phyloP scores from a whole-genome alignment of 2,329 filamentous ascomycete species.

The Verticillium albo-atrum region DNA sequence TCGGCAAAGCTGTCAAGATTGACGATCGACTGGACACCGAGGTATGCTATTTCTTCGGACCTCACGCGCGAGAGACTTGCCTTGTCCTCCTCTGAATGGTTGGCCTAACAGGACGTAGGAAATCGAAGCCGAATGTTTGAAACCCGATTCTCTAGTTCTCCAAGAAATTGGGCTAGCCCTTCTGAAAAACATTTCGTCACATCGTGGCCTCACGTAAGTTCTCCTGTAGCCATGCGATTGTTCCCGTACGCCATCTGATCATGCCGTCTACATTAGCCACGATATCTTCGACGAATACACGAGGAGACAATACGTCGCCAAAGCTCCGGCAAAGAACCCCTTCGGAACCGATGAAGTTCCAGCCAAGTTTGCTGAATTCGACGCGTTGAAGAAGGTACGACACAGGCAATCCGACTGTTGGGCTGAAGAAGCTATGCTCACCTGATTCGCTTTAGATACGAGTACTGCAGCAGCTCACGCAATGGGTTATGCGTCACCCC shows the following conservation, averaged over 20 bases:
- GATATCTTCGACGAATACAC: constrained; percentile 94
- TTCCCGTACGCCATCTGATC: not conserved
- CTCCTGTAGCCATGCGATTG: not conserved
- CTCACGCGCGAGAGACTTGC: not conserved
- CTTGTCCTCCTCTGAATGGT: not conserved
- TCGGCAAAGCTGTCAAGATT: constrained; percentile 85
- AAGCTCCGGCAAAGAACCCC: constrained; percentile 74
- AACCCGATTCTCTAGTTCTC: constrained; percentile 69
- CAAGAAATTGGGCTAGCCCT: constrained; percentile 79
- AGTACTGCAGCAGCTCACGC: constrained; percentile 82
- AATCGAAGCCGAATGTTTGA: constrained; percentile 83
- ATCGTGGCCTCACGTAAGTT: constrained; percentile 83
- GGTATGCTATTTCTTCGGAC: constrained; percentile 44
- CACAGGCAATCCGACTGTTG: not conserved
- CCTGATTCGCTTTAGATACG: constrained; percentile 44
- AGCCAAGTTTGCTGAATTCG: constrained; percentile 72
- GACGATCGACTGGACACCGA: constrained; percentile 86
- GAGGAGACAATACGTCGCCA: constrained; percentile 80
- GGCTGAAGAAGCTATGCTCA: not conserved
- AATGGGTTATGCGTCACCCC: constrained; percentile 83
- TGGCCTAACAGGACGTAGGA: constrained; percentile 50
- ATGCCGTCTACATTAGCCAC: constrained; percentile 43
- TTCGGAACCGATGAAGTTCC: constrained; percentile 76
- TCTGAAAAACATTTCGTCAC: constrained; percentile 89
- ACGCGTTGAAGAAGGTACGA: constrained; percentile 71